Conservation (phyloP, 1,284 basidiomycete species). For the Melampsora larici-populina region DNA sequence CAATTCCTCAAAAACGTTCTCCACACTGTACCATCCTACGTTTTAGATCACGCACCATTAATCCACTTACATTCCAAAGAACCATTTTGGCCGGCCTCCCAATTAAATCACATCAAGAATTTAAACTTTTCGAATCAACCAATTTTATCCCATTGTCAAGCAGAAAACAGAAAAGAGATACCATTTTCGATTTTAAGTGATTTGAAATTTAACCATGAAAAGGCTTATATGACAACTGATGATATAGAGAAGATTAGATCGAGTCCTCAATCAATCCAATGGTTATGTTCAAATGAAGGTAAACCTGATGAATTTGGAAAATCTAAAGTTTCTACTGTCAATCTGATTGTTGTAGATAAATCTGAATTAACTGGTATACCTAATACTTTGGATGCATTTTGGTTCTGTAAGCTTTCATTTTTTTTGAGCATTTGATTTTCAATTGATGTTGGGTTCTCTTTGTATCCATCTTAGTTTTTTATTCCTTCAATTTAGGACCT, state of each 20-base stretch:
- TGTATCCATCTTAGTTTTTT: constrained; percentile 11
- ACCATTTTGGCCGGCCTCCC: constrained; percentile 30
- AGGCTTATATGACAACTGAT: constrained; percentile 2
- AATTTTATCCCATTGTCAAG: neutral
- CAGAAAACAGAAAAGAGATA: neutral
- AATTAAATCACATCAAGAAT: constrained; percentile 21
- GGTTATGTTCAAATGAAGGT: constrained; percentile 14
- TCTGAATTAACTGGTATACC: constrained; percentile 25
- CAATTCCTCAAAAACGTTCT: constrained; percentile 12
- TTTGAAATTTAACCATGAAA: constrained; percentile 21
- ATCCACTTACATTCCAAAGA: constrained; percentile 35
- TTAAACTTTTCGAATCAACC: neutral
- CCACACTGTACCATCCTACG: constrained; percentile 7
- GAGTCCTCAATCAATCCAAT: constrained; percentile 1
- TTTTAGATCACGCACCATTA: constrained; percentile 25
- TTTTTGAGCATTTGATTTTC: neutral
- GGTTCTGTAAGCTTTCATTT: constrained; percentile 20
- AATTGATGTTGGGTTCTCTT: neutral
- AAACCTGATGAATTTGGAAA: constrained; percentile 8
- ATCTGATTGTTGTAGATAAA: constrained; percentile 38
- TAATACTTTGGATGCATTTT: constrained; percentile 28
- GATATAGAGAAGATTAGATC: constrained; percentile 2
- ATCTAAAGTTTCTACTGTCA: constrained; percentile 18
- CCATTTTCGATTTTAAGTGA: constrained; percentile 16
- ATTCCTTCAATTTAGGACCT: constrained; percentile 35